These are phyloP conservation scores for Plantago elongata DNA, from an alignment of 257 asterid genomes.

Conservation along the genomic window DNA sequence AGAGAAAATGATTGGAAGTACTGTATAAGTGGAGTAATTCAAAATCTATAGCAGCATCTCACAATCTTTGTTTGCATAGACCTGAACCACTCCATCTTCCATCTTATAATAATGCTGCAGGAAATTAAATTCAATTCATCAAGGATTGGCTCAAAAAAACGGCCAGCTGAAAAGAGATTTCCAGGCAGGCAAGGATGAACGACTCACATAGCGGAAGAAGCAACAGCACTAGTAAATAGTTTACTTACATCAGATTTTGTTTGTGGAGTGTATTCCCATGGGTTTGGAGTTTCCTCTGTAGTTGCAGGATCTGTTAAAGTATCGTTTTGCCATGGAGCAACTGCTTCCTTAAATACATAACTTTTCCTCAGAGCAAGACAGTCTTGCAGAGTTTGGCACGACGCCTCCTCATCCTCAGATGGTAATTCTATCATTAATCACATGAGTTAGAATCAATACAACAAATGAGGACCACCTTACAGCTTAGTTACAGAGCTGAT, in stretches of 20 bases:
- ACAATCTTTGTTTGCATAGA: slow-evolving; percentile 79
- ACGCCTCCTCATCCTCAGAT: slow-evolving; percentile 79
- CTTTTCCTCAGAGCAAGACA: slow-evolving; percentile 76
- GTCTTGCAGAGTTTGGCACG: slow-evolving; percentile 61
- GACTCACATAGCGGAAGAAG: background rate
- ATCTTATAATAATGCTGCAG: slow-evolving; percentile 83
- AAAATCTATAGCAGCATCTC: slow-evolving; percentile 25
- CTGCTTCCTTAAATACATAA: slow-evolving; percentile 72
- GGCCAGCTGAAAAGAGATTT: background rate
- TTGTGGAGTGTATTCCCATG: slow-evolving; percentile 61
- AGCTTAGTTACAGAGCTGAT: background rate
- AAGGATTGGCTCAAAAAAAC: background rate
- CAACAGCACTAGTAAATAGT: background rate
- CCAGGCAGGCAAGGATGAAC: background rate
- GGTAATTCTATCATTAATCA: slow-evolving; percentile 62
- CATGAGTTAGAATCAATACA: slow-evolving; percentile 14
- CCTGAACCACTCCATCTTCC: slow-evolving; percentile 98
- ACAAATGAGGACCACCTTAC: slow-evolving; percentile 6
- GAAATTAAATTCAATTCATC: slow-evolving; percentile 21
- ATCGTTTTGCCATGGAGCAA: slow-evolving; percentile 84
- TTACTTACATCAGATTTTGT: slow-evolving; percentile 75
- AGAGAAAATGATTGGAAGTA: slow-evolving; percentile 8
- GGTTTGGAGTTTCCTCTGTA: slow-evolving; percentile 72
- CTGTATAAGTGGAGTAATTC: background rate
- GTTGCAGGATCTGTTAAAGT: slow-evolving; percentile 81